Percentiles rank a stretch among this genome's conserved stretches.
phyloP scores from a whole-genome alignment of 1,284 basidiomycete species.

The Rhodofomes roseus region DNA sequence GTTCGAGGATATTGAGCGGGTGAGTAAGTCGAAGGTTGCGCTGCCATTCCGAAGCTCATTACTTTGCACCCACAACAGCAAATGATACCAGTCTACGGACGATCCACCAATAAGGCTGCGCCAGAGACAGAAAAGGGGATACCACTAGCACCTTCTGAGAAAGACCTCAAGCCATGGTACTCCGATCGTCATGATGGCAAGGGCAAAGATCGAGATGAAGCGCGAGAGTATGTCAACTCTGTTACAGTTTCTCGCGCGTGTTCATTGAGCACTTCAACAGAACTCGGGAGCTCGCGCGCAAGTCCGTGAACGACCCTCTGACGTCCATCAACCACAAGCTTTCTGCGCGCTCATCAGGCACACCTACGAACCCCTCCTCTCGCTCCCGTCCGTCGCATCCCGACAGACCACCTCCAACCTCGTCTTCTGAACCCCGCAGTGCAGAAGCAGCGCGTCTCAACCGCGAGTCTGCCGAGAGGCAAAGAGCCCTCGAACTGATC shows the following conservation, averaged over 20 bases:
- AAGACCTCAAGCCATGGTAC: conserved; percentile 81
- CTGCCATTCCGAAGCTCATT: not conserved
- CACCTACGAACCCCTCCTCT: conserved; percentile 4
- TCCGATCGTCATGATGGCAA: conserved; percentile 33
- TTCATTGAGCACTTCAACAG: conserved; percentile 30
- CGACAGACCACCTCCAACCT: not conserved
- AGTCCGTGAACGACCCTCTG: conserved; percentile 65
- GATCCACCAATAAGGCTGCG: conserved; percentile 39
- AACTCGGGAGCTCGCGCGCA: conserved; percentile 56
- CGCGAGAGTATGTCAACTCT: conserved; percentile 22
- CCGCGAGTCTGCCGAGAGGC: conserved; percentile 71
- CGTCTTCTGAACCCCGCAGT: conserved; percentile 22
- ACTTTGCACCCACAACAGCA: conserved; percentile 25
- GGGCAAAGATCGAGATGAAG: conserved; percentile 24
- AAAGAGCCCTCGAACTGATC: conserved; percentile 67
- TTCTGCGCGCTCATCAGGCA: conserved; percentile 32
- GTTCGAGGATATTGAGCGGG: conserved; percentile 72
- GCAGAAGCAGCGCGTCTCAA: conserved; percentile 49
- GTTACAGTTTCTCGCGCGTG: not conserved
- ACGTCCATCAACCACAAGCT: conserved; percentile 70
- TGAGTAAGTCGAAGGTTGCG: conserved; percentile 20
- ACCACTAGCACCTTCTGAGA: conserved; percentile 64
- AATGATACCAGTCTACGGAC: conserved; percentile 41
- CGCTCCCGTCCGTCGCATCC: conserved; percentile 8
- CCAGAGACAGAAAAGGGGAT: conserved; percentile 66